Percentiles rank a stretch among this genome's conserved stretches.
These are phyloP conservation scores for Mycena capillaripes DNA, from an alignment of 768 basidiomycete species.

Conservation along the genomic window DNA sequence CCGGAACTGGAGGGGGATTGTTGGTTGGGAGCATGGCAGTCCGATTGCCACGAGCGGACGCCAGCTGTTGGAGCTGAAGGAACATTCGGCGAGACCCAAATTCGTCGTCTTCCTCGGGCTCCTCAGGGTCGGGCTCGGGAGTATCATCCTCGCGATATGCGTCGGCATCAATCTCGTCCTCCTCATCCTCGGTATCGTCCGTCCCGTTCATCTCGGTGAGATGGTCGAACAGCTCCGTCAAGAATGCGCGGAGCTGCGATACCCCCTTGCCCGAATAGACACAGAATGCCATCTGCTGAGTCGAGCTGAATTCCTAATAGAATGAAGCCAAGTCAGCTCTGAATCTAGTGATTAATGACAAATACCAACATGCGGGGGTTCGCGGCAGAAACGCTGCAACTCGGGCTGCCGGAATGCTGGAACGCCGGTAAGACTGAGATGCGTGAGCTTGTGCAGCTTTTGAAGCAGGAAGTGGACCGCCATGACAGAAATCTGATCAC, in stretches of 20 bases:
- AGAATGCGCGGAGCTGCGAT: slow-evolving; percentile 80
- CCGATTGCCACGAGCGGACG: slow-evolving; percentile 38
- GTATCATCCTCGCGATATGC: slow-evolving; percentile 63
- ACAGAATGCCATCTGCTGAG: slow-evolving; percentile 92
- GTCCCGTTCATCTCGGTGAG: slow-evolving; percentile 81
- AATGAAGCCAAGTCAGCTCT: slow-evolving; percentile 19
- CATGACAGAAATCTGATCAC: slow-evolving; percentile 93
- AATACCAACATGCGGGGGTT: slow-evolving; percentile 82
- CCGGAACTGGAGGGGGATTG: slow-evolving; percentile 39
- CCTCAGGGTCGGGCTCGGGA: slow-evolving; percentile 57
- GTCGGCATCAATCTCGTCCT: slow-evolving; percentile 69
- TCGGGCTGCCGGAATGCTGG: slow-evolving; percentile 89
- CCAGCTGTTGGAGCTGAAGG: slow-evolving; percentile 42
- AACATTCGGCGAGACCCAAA: slow-evolving; percentile 47
- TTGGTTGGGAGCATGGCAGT: slow-evolving; percentile 35
- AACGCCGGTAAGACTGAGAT: slow-evolving; percentile 98
- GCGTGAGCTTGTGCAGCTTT: slow-evolving; percentile 91
- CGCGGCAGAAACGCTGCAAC: slow-evolving; percentile 90
- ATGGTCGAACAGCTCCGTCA: slow-evolving; percentile 82
- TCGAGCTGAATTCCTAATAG: slow-evolving; percentile 88
- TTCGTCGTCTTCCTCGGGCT: slow-evolving; percentile 50
- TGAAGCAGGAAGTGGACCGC: slow-evolving; percentile 93
- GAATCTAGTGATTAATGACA: not conserved
- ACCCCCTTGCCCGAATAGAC: slow-evolving; percentile 97
- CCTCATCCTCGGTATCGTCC: slow-evolving; percentile 78